Base-by-base conservation (phyloP, 2,329 filamentous ascomycete genomes). In the Amesomyces nigricolor region DNA sequence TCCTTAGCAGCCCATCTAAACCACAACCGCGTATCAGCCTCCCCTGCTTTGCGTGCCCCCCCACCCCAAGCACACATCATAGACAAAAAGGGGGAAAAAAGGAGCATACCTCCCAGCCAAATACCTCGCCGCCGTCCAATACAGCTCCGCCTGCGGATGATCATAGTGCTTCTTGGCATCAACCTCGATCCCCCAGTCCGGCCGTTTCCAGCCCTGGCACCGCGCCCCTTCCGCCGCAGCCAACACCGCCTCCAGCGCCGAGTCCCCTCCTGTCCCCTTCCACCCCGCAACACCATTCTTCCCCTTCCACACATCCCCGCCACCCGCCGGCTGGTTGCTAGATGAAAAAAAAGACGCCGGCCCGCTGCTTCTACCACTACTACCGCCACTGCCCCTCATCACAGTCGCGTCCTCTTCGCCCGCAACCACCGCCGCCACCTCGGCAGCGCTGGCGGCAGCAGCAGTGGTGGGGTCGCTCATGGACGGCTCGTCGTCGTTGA, bases 1-100 rank as follows among this genome's bases (percentile, higher is more conserved):
- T 90, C 88, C 66, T 90, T 90, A 7, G 86, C 87, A 1, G 87
- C 86, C 66, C 85, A 87, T 51, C 83, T 81, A 47, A 43, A 32
- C 26, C 14, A 17, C 13, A 29, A 10, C 39, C 39, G n/a, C 22
- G 14, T 17, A 22, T 56, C 26, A 38, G 16, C 16, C 17, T 30
- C 7, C 44, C 14, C 13, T 19, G n/a, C 35, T 5, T 26, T 26
- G 22, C 22, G 22, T 26, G 22, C 22, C 22, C 32, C 32, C 11
- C 7, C 30, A 4, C 30, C 11, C 32, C 5, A 35, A 35, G 11
- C 32, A 35, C 32, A 26, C 22, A 26, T 26, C 22, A 26, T 26
- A 26, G 22, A 26, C 22, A 26, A 26, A 26, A 26, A 26, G 22
- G 22, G 22, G 43, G 47, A 32, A 13, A 9, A 35, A 35, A 10